Evolutionary conservation across 129 eudicot genomes (phyloP), one percentile per base, ranked within the genome.

Genomic region (Artemisia tridentata): DNA sequence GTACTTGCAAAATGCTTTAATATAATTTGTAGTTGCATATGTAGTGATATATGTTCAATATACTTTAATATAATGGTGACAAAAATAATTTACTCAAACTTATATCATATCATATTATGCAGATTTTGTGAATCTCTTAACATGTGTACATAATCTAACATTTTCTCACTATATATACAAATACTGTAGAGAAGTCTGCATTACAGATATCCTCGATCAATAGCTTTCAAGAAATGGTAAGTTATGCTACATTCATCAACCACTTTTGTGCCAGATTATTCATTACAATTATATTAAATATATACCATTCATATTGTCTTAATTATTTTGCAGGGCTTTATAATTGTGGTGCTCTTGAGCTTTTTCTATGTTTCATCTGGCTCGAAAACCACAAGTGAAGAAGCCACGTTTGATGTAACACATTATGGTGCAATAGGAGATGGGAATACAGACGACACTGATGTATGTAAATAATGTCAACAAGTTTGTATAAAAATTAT

Each of bases 371-470:
- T 68, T 57, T 71, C 61, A 23, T 70, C 75, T 59, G 43, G 13
- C 58, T 21, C 29, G 19, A 29, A 70, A 57, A 58, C 10, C 11
- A 2, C 71, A 14, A 46, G 48, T 49, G 86, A 83, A n/a, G 17
- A 83, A 12, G 17, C 15, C 20, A 64, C 68, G 11, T 78, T 56
- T 65, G 68, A 80, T 73, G 80, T 84, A 11, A 72, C 75, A 17
- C n/a, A 70, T 0, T 84, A 72, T 65, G 88, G 85, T 20, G 88
- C 85, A 21, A 20, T 29, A 63, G 88, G 88, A 59, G 85, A 84
- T 69, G 88, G 80, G 14, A 1, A 41, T 11, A 71, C 74, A 19
- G 78, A 80, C 45, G 85, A 84, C 74, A 56, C 88, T 0, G 13
- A 84, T 16, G 88, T 83, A 63, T 43, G 31, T 66, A 69, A n/a